A percentile compares a stretch with the other conserved stretches of the same genome.
Conservation (phyloP, 2,329 filamentous ascomycete genomes). For the Waltergamsia citrina region DNA sequence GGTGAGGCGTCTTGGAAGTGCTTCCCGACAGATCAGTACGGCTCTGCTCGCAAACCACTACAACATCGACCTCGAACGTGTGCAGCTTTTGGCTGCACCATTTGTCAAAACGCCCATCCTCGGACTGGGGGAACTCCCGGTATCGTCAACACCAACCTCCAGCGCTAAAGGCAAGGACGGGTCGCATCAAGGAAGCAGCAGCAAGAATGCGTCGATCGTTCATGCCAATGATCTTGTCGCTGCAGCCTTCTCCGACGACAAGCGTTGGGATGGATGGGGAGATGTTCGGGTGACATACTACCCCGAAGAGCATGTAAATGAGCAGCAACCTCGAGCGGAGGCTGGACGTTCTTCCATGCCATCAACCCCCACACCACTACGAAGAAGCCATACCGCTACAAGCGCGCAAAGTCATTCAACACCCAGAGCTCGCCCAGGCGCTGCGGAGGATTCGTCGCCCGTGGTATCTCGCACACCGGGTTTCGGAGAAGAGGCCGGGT, state of each 20-base stretch:
- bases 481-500: constrained; percentile 20
- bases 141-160: constrained; percentile 42
- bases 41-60: constrained; percentile 78
- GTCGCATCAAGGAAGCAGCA: constrained; percentile 21
- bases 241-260: constrained; percentile 52
- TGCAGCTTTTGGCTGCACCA: constrained; percentile 74
- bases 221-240: constrained; percentile 79
- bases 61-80: constrained; percentile 66
- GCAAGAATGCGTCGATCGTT: constrained; percentile 46
- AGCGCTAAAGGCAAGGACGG: constrained; percentile 75
- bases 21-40: constrained; percentile 57
- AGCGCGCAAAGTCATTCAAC: constrained; percentile 26
- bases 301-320: constrained; percentile 25
- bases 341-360: constrained; percentile 38
- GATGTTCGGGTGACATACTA: constrained; percentile 78
- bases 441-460: constrained; percentile 36
- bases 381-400: constrained; percentile 53
- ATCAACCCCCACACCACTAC: constrained; percentile 65
- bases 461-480: constrained; percentile 32
- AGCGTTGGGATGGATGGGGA: constrained; percentile 68
- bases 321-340: constrained; percentile 12
- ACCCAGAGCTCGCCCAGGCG: constrained; percentile 22
- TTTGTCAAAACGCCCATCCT: constrained; percentile 64
- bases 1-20: constrained; percentile 63
- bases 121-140: constrained; percentile 39